phyloP scores from a whole-genome alignment of 2,329 filamentous ascomycete genomes.

The Stemphylium beticola region DNA sequence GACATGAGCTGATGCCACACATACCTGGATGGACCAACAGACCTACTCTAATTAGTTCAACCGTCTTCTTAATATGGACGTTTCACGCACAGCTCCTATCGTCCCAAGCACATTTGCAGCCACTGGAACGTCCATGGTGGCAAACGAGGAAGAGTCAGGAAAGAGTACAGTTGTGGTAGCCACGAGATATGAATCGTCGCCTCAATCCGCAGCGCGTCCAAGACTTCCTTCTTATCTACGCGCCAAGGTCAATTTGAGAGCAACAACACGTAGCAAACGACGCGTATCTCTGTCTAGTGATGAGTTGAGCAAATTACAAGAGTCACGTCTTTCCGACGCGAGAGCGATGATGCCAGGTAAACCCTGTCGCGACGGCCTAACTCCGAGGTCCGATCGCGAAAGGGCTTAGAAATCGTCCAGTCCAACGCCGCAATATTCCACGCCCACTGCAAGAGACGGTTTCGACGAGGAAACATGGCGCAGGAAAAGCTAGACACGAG shows the following conservation, averaged over 20 bases:
- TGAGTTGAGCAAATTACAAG: background rate
- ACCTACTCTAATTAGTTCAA: constrained; percentile 39
- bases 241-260: background rate
- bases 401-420: constrained; percentile 30
- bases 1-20: background rate
- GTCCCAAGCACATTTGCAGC: constrained; percentile 67
- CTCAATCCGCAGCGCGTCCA: constrained; percentile 2
- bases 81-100: constrained; percentile 59
- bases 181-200: background rate
- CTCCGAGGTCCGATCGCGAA: constrained; percentile 19
- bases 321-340: background rate
- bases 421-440: background rate
- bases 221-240: background rate
- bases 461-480: constrained; percentile 23
- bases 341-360: constrained; percentile 6
- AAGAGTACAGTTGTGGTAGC: background rate
- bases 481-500: constrained; percentile 28
- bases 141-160: background rate
- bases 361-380: constrained; percentile 8
- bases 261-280: background rate
- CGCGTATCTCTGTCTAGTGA: background rate
- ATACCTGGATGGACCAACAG: constrained; percentile 70
- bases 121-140: constrained; percentile 59
- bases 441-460: background rate
- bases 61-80: background rate